Percentiles rank a stretch among this genome's conserved stretches.
phyloP scores from a whole-genome alignment of 2,329 filamentous ascomycete species.

The Apiospora aurea region DNA sequence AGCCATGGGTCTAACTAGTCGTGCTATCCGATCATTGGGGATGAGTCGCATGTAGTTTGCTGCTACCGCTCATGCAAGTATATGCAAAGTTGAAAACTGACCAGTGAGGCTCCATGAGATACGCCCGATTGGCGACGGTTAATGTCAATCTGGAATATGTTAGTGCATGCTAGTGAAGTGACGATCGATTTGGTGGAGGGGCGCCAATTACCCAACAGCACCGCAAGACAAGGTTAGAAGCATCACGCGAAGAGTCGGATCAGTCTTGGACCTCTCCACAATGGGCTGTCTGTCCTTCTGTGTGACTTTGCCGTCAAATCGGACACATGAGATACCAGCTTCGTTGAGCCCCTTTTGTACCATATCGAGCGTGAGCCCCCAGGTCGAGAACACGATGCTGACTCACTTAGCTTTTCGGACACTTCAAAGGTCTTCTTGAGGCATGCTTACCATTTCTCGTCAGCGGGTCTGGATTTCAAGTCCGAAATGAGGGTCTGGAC shows the following conservation, averaged over 20 bases:
- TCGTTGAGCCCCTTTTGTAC: slow-evolving; percentile 49
- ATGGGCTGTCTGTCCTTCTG: slow-evolving; percentile 50
- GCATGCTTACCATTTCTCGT: slow-evolving; percentile 45
- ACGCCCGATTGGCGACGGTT: slow-evolving; percentile 53
- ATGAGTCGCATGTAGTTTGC: background rate
- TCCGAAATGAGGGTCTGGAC: slow-evolving; percentile 44
- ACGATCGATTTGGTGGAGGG: no score
- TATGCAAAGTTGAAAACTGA: slow-evolving; percentile 30
- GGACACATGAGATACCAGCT: slow-evolving; percentile 43
- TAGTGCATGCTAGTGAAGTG: background rate
- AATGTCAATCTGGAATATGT: slow-evolving; percentile 49
- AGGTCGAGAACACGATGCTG: slow-evolving; percentile 60
- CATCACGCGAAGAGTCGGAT: slow-evolving; percentile 49
- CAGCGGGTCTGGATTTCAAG: slow-evolving; percentile 35
- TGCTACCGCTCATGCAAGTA: background rate
- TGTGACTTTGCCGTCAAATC: slow-evolving; percentile 56
- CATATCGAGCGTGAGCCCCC: slow-evolving; percentile 56
- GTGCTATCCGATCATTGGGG: background rate
- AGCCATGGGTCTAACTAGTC: background rate
- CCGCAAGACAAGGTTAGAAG: slow-evolving; percentile 59
- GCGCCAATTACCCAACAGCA: slow-evolving; percentile 53
- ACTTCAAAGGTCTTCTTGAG: background rate
- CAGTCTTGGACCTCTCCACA: slow-evolving; percentile 48
- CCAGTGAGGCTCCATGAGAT: slow-evolving; percentile 59
- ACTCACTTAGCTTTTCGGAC: background rate